Evolutionary conservation across 2,329 filamentous ascomycete species (phyloP), one percentile per base, ranked within the genome.

Genomic region (Ascosphaera apis): DNA sequence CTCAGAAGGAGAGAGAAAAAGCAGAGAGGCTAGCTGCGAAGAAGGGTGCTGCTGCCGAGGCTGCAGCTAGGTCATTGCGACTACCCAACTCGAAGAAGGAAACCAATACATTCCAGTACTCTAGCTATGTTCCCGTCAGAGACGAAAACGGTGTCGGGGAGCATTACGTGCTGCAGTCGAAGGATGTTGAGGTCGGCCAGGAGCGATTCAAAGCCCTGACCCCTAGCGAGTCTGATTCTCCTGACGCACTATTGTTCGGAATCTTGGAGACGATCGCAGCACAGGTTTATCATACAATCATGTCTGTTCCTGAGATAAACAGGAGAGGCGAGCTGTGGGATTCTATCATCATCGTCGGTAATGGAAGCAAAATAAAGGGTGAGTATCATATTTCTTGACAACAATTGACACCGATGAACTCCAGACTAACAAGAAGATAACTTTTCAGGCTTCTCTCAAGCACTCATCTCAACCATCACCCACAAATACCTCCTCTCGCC

Each of bases 301-400:
- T 84, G 45, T 71, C 73, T 25, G 80, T 92, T 16, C 74, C 81
- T 33, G 83, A 92, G 42, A 72, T 82, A 44, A 76, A 78, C 47
- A 84, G 83, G 62, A 73, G 88, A 32, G 75, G 79, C 25, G 67
- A 78, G 25, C 76, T 91, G 43, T 98, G 88, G 88, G 86, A 95
- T 47, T 80, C 77, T 41, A 57, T 98, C 36, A 76, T 92, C 44
- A 77, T 98, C 37, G 78, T 92, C 36, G 88, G 88, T 45, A 92
- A 91, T 48, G 88, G 88, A 39, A 73, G 68, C 40, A 69, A 62
- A 47, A 59, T 76, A 35, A 63, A 66, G 57, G 72, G 67, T 68
- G 45, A 39, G 53, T 37, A 35, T 15, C 6, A 9, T 32, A 11
- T 18, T 3, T 2, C 30, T 7, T 9, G n/a, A n/a, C n/a, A n/a